Conservation (phyloP, 2,329 filamentous ascomycete species). For the Emmonsiellopsis sp. region DNA sequence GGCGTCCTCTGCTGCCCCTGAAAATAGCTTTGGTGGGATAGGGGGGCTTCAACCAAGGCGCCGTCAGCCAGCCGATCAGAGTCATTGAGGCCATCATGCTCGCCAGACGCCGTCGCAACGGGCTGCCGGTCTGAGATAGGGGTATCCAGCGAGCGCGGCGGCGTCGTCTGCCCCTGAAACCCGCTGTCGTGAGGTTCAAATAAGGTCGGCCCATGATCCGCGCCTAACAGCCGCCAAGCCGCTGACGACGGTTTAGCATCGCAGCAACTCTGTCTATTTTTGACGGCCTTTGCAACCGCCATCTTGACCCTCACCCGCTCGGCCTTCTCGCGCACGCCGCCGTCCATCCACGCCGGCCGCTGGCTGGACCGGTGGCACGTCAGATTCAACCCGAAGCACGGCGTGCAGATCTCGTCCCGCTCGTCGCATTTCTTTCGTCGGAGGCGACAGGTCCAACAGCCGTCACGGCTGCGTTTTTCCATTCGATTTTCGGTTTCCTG, state of each 20-base stretch:
- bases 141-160: too few relatives aligned
- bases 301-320: not conserved
- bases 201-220: not conserved
- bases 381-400: conserved; percentile 1
- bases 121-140: too few relatives aligned
- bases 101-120: too few relatives aligned
- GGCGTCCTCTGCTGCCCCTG: too few relatives aligned
- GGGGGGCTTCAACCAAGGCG: too few relatives aligned
- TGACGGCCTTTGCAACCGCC: not conserved
- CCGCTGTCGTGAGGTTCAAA: too few relatives aligned
- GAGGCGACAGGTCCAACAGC: conserved; percentile 14
- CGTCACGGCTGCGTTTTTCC: not conserved
- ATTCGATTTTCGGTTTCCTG: not conserved
- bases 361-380: conserved; percentile 1
- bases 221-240: not conserved
- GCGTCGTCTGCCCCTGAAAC: too few relatives aligned
- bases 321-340: conserved; percentile 2
- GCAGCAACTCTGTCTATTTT: not conserved
- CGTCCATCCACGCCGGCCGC: not conserved
- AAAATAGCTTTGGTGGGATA: too few relatives aligned
- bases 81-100: too few relatives aligned
- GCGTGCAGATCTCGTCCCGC: conserved; percentile 1
- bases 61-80: too few relatives aligned
- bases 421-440: conserved; percentile 14
- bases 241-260: not conserved